Percentiles rank a stretch among this genome's conserved stretches.
Conservation (phyloP, 306 rosid species). For the Medicago arabica region DNA sequence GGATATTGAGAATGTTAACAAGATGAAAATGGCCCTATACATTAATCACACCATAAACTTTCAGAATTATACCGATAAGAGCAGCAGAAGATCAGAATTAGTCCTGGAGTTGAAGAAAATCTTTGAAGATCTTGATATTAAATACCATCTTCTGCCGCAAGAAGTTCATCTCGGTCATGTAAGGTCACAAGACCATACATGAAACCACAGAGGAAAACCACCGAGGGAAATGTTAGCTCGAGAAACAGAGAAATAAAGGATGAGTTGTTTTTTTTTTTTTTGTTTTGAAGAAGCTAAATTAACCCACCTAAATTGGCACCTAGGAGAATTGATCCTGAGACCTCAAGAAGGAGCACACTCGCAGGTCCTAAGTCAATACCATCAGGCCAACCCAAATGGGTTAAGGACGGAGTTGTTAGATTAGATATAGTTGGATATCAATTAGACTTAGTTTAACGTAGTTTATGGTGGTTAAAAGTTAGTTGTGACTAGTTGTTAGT, state of each 20-base stretch:
- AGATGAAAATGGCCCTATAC: conserved; percentile 61
- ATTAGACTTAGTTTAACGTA: too few relatives aligned
- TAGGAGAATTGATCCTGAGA: too few relatives aligned
- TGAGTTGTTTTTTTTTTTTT: too few relatives aligned
- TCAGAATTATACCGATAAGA: conserved; percentile 70
- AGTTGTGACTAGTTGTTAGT: too few relatives aligned
- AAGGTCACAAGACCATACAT: conserved; percentile 39
- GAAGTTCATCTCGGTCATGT: conserved; percentile 61
- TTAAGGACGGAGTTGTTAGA: too few relatives aligned
- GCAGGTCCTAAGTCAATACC: too few relatives aligned
- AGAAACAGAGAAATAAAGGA: background rate
- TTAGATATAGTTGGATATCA: too few relatives aligned
- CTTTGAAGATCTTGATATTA: conserved; percentile 72
- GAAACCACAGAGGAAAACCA: background rate
- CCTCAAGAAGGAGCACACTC: too few relatives aligned
- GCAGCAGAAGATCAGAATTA: conserved; percentile 72
- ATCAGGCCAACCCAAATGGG: too few relatives aligned
- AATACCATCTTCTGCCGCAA: conserved; percentile 74
- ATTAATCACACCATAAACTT: conserved; percentile 86
- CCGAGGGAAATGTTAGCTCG: background rate
- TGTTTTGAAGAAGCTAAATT: too few relatives aligned
- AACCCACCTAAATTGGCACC: too few relatives aligned
- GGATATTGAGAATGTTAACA: conserved; percentile 76
- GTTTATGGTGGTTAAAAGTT: too few relatives aligned
- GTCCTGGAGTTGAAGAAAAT: conserved; percentile 77